Evolutionary conservation across 768 basidiomycete species (phyloP).

Genomic region (Exidia glandulosa): DNA sequence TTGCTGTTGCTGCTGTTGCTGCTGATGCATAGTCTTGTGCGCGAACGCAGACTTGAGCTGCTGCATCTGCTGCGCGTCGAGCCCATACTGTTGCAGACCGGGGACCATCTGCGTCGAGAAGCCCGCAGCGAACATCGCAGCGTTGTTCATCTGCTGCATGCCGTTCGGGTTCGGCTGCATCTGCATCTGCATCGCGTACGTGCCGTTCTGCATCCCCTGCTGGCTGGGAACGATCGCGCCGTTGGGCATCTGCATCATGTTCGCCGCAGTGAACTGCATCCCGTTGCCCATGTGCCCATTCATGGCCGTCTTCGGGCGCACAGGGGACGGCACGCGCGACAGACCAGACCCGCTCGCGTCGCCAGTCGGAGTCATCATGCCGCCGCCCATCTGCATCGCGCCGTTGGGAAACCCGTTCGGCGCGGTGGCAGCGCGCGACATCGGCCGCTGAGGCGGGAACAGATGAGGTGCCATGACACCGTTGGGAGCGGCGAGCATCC

Average conservation of each 20-base stretch:
- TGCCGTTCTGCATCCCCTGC: background rate
- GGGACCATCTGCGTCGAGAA: background rate
- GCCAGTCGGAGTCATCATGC: background rate
- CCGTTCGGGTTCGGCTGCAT: background rate
- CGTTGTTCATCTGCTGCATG: background rate
- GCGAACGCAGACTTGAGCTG: background rate
- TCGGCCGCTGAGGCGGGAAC: no score
- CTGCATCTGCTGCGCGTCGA: background rate
- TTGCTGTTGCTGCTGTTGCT: constrained; percentile 22
- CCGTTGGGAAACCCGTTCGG: background rate
- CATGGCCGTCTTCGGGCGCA: background rate
- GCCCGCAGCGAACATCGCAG: background rate
- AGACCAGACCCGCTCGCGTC: background rate
- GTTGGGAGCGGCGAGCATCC: no score
- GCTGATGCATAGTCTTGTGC: no score
- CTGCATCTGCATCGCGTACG: background rate
- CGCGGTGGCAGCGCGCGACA: background rate
- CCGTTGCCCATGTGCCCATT: background rate
- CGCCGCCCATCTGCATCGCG: background rate
- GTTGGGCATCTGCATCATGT: no score
- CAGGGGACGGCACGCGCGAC: background rate
- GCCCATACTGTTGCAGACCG: background rate
- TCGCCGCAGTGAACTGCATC: background rate
- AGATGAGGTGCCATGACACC: no score
- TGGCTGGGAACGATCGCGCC: no score